These are phyloP conservation scores for Sarcomyxa edulis DNA, from an alignment of 768 basidiomycete genomes.

Conservation along the genomic window DNA sequence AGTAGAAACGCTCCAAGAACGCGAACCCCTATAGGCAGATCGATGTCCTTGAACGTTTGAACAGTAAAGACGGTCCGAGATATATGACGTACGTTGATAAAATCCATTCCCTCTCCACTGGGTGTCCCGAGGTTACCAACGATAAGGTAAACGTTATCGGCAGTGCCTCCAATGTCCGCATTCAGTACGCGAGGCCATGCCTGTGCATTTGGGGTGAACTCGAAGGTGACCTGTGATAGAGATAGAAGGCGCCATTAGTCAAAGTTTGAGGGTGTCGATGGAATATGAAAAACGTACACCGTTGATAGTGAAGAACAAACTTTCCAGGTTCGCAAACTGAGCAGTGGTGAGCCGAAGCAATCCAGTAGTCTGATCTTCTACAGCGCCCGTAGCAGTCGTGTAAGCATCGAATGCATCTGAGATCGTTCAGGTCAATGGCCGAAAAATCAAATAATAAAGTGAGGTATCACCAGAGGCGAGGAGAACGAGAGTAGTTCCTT, in stretches of 20 bases:
- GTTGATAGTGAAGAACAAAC: constrained; percentile 50
- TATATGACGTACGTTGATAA: too few species aligned
- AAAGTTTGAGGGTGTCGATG: neutral
- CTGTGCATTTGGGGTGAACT: constrained; percentile 35
- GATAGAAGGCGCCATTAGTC: neutral
- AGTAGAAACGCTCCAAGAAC: constrained; percentile 34
- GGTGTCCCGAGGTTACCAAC: constrained; percentile 14
- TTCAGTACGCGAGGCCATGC: constrained; percentile 33
- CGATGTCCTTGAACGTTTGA: too few species aligned
- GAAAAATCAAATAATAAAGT: neutral
- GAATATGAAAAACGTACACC: constrained; percentile 30
- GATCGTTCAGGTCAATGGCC: neutral
- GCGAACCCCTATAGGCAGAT: too few species aligned
- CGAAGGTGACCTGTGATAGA: constrained; percentile 24
- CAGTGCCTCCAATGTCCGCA: constrained; percentile 33
- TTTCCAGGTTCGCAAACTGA: constrained; percentile 48
- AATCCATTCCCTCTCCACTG: neutral
- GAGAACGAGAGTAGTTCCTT: constrained; percentile 47
- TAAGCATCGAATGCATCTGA: constrained; percentile 37
- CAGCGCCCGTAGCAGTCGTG: constrained; percentile 38
- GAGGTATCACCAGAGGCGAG: constrained; percentile 26
- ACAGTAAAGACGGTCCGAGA: too few species aligned
- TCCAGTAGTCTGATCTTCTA: constrained; percentile 32
- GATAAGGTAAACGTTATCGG: constrained; percentile 30
- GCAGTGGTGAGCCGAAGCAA: constrained; percentile 45